Evolutionary conservation across 805 yeast genomes (phyloP).

Genomic region (Candida cerambycidarum): DNA sequence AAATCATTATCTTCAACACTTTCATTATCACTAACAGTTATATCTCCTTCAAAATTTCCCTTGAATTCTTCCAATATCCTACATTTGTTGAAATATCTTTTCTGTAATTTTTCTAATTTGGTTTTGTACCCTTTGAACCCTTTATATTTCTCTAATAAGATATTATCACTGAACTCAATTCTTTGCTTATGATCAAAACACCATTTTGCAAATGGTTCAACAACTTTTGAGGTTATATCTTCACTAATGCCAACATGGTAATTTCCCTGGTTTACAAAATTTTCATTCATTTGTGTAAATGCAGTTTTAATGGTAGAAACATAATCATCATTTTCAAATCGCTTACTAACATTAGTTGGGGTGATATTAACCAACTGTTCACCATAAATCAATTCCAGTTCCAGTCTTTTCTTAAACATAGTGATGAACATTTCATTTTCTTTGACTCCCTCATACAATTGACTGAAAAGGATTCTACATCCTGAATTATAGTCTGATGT

Average conservation of each 20-base stretch:
- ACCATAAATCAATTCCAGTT: constrained; percentile 69
- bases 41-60: constrained; percentile 46
- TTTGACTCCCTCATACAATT: constrained; percentile 58
- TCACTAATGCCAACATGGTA: constrained; percentile 61
- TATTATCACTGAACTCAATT: constrained; percentile 58
- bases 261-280: constrained; percentile 58
- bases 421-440: constrained; percentile 71
- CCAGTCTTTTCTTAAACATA: constrained; percentile 68
- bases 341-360: constrained; percentile 29
- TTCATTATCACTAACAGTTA: constrained; percentile 24
- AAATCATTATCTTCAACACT: constrained; percentile 25
- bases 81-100: constrained; percentile 75
- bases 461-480: constrained; percentile 48
- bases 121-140: constrained; percentile 48
- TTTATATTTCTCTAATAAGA: constrained; percentile 50
- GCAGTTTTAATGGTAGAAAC: constrained; percentile 67
- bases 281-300: constrained; percentile 53
- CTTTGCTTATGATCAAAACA: constrained; percentile 68
- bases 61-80: constrained; percentile 68
- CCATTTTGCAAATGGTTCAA: constrained; percentile 75
- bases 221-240: constrained; percentile 57
- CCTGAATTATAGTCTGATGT: constrained; percentile 62
- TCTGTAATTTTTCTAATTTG: constrained; percentile 57
- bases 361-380: constrained; percentile 45
- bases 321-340: constrained; percentile 49